Evolutionary conservation across 345 rosid species (phyloP), one percentile per base, ranked within the genome.

Genomic region (Excoecaria agallocha): DNA sequence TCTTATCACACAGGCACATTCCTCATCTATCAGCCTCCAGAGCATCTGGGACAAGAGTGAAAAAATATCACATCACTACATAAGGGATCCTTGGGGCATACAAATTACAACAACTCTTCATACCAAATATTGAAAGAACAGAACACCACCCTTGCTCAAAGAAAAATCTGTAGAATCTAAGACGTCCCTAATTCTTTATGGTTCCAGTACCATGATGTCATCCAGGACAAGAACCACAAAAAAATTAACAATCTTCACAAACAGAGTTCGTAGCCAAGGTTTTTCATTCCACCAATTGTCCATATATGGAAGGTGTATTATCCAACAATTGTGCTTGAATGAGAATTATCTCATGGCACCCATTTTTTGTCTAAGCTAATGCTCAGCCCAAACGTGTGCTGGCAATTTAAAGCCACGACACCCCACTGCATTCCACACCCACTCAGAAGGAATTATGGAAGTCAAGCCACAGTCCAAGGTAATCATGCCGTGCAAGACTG

Each of bases 191-290:
- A 22, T 58, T 10, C 12, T 58, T 51, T 49, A 73, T 38, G 20
- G 43, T 73, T 63, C n/a, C 39, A 50, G 62, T 22, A 38, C 69
- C 8, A 19, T 2, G 37, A 73, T 35, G 57, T 63, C 49, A 16
- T 22, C 41, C 66, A 49, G 60, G 50, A 73, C 59, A 72, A 35
- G 69, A 62, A 62, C 39, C 61, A 37, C 48, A 38, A 62, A 62
- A 62, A 58, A 63, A 37, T 52, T 50, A 71, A 59, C 74, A 71
- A 59, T 46, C 58, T 52, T 52, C 76, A 73, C 70, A 73, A 51
- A 65, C 62, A 62, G 6, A 71, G 72, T 49, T 59, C 8, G 10
- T 4, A 25, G 41, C 41, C 45, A 68, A 52, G 64, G 55, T 48
- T 25, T 48, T 25, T 7, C 66, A 3, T 78, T 55, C 38, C 19